phyloP scores from a whole-genome alignment of 495 filamentous ascomycete genomes.

The Aspergillus bertholletiae region DNA sequence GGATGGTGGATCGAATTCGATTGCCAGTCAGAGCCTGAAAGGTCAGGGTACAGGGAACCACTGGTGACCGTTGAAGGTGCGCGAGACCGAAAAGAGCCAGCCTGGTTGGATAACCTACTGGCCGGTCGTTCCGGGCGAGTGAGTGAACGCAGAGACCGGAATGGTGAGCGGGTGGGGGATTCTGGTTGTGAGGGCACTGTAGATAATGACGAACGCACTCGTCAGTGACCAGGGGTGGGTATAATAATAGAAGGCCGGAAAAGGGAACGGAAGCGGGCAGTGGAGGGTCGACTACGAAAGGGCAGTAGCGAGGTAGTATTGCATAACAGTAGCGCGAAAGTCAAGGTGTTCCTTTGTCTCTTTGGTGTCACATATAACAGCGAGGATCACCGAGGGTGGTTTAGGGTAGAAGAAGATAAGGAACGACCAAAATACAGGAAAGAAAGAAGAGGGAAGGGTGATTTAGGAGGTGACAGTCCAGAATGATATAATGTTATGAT shows the following conservation, averaged over 20 bases:
- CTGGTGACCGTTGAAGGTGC: slow-evolving; percentile 25
- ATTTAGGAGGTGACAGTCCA: not conserved
- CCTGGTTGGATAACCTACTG: slow-evolving; percentile 27
- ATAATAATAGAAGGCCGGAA: too few species aligned
- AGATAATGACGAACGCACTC: not conserved
- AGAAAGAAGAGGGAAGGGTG: slow-evolving; percentile 1
- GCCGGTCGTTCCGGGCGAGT: slow-evolving; percentile 32
- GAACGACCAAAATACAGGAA: not conserved
- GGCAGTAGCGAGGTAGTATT: slow-evolving; percentile 10
- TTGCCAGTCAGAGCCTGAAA: slow-evolving; percentile 16
- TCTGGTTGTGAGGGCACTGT: slow-evolving; percentile 33
- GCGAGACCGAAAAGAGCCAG: slow-evolving; percentile 23
- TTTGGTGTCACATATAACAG: slow-evolving; percentile 10
- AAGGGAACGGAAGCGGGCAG: slow-evolving; percentile 12
- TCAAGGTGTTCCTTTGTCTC: slow-evolving; percentile 3
- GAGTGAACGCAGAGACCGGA: slow-evolving; percentile 28
- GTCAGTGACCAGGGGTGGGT: slow-evolving; percentile 14
- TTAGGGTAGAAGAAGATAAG: not conserved
- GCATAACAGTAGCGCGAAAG: slow-evolving; percentile 12
- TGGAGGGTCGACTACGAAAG: slow-evolving; percentile 2
- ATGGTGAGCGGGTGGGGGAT: slow-evolving; percentile 32
- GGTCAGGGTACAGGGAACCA: slow-evolving; percentile 16
- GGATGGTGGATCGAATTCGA: slow-evolving; percentile 26
- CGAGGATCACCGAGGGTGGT: not conserved
- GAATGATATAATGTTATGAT: not conserved